Conservation (phyloP, 805 yeast genomes). For the Saturnispora gosingensis region DNA sequence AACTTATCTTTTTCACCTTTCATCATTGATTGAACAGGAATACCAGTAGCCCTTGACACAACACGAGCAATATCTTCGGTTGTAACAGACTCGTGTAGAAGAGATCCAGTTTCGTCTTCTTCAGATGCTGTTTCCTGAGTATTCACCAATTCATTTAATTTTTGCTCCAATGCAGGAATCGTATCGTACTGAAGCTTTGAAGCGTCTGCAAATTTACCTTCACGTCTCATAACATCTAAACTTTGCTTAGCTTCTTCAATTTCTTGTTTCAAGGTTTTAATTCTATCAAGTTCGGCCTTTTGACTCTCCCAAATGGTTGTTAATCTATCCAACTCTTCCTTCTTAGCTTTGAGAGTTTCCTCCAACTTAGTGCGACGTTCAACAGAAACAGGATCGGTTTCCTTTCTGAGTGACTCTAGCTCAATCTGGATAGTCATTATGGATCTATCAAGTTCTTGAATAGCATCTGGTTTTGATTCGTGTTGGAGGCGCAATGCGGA, state of each 20-base stretch:
- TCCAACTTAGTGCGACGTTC: slow-evolving; percentile 74
- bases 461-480: slow-evolving; percentile 93
- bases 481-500: slow-evolving; percentile 91
- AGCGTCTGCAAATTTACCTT: slow-evolving; percentile 79
- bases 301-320: slow-evolving; percentile 85
- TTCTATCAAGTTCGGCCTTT: slow-evolving; percentile 60
- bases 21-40: slow-evolving; percentile 83
- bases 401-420: slow-evolving; percentile 86
- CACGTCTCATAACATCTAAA: slow-evolving; percentile 72
- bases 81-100: slow-evolving; percentile 86
- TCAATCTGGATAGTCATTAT: slow-evolving; percentile 94
- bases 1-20: slow-evolving; percentile 92
- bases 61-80: slow-evolving; percentile 91
- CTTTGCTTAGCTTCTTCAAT: slow-evolving; percentile 80
- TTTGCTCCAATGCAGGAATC: slow-evolving; percentile 69
- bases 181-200: slow-evolving; percentile 81
- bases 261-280: slow-evolving; percentile 72
- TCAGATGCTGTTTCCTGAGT: slow-evolving; percentile 29
- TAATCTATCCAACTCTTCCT: slow-evolving; percentile 57
- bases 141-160: slow-evolving; percentile 40
- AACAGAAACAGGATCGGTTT: slow-evolving; percentile 72
- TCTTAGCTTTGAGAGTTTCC: slow-evolving; percentile 51
- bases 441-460: slow-evolving; percentile 77
- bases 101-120: slow-evolving; percentile 19
- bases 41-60: slow-evolving; percentile 90